phyloP scores from a whole-genome alignment of 257 asterid genomes.

The Solanum rostratum region DNA sequence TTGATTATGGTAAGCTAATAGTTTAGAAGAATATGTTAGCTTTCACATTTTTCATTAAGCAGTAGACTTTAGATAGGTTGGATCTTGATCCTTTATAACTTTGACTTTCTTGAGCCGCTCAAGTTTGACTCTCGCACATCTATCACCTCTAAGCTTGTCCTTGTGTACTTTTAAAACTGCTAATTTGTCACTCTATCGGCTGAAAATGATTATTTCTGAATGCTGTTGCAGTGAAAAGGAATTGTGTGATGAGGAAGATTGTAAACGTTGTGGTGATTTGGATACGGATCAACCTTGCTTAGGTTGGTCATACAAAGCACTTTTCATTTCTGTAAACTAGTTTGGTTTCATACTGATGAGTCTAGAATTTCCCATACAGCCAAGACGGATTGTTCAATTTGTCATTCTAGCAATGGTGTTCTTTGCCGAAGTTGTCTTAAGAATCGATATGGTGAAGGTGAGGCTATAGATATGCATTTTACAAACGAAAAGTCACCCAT shows the following conservation, averaged over 20 bases:
- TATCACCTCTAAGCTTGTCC: not conserved
- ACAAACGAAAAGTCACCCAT: not conserved
- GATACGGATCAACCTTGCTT: constrained; percentile 57
- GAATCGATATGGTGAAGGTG: constrained; percentile 85
- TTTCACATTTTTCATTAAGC: not conserved
- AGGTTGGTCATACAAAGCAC: constrained; percentile 28
- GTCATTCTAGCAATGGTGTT: constrained; percentile 67
- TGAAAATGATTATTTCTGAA: not conserved
- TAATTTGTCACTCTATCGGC: not conserved
- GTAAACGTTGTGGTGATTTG: constrained; percentile 60
- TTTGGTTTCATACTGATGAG: constrained; percentile 26
- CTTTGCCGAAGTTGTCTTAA: constrained; percentile 80
- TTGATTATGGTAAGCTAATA: not conserved
- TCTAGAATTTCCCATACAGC: constrained; percentile 30
- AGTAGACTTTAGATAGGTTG: not conserved
- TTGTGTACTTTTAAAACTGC: not conserved
- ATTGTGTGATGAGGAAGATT: constrained; percentile 81
- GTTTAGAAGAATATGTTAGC: not conserved
- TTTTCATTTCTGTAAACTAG: not conserved
- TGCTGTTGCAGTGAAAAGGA: constrained; percentile 53
- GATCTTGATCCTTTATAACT: not conserved
- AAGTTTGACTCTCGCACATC: not conserved
- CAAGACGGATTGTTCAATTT: constrained; percentile 75
- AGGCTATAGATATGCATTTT: not conserved
- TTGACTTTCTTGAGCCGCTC: not conserved